Base-by-base conservation (phyloP, 352 stramenopile genomes). In the Globisporangium canariense region DNA sequence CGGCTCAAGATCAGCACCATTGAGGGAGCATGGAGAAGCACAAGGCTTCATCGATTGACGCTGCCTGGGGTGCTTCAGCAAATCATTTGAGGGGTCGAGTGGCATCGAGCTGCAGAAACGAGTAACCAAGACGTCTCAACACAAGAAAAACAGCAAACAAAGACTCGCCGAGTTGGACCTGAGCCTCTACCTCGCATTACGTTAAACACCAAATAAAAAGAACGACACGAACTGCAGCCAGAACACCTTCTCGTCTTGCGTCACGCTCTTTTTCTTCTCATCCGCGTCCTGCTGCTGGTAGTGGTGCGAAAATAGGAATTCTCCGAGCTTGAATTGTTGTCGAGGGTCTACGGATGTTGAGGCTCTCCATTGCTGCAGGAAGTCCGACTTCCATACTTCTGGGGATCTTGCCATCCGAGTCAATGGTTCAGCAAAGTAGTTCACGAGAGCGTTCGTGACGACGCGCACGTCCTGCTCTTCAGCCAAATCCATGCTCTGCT, bases 201-300 rank as follows among this genome's bases (percentile, higher is more conserved):
- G 18, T 46, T 64, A 68, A 47, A 46, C 41, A 13, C 73, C 73
- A 74, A 86, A 84, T 22, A 86, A 69, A 70, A 87, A 85, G 59
- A 88, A 88, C 9, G 80, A 86, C 50, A 82, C 71, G 43, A 89
- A 54, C 53, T 81, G 77, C 25, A 86, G 59, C 80, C 80, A 89
- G 49, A 84, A 85, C 3, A 67, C 73, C 41, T 76, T 79, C 40
- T 86, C 64, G 13, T 65, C 56, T 50, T 62, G 41, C n/a, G 53
- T 34, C 34, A 55, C 4, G n/a, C 7, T 41, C 8, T 50, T 18
- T 11, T 43, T 5, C 28, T 18, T 16, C 18, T 16, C 32, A 11
- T 28, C 25, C 25, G 18, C 18, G 16, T 2, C 20, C 2, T 50
- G 43, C 16, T 54, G 18, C 3, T 13, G 49, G 1, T 58, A 22